phyloP scores from a whole-genome alignment of 176 grass and related monocot species.

The Avena insularis region DNA sequence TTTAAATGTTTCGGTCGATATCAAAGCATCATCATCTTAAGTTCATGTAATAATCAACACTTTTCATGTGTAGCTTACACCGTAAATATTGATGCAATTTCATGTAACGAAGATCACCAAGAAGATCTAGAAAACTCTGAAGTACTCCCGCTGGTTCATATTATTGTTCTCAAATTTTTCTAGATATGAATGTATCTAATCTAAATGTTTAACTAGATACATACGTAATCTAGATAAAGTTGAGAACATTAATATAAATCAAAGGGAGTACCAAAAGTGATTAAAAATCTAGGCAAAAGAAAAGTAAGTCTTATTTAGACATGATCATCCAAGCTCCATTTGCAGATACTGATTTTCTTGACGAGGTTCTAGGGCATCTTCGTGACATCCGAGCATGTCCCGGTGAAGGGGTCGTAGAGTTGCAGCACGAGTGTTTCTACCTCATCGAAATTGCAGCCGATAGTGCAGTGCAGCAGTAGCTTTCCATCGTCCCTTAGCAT shows the following conservation, averaged over 20 bases:
- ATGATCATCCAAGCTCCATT: not conserved
- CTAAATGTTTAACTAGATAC: no score
- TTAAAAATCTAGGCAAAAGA: not conserved
- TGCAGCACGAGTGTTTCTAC: not conserved
- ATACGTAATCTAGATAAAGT: no score
- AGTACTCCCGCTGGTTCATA: no score
- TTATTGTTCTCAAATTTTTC: no score
- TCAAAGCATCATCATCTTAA: not conserved
- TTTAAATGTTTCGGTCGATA: not conserved
- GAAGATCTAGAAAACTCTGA: not conserved
- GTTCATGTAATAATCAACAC: not conserved
- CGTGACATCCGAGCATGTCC: not conserved
- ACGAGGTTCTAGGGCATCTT: not conserved
- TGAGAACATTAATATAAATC: no score
- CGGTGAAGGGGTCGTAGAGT: not conserved
- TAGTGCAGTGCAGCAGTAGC: not conserved
- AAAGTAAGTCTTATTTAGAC: not conserved
- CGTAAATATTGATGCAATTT: not conserved
- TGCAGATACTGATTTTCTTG: not conserved
- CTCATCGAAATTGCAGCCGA: not conserved
- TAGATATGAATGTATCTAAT: no score
- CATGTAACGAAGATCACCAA: not conserved
- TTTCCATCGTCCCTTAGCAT: not conserved
- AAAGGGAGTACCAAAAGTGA: not conserved
- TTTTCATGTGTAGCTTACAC: not conserved